Percentiles rank a stretch among this genome's conserved stretches.
phyloP scores from a whole-genome alignment of 805 yeast species.

The Debaryomyces castellii region DNA sequence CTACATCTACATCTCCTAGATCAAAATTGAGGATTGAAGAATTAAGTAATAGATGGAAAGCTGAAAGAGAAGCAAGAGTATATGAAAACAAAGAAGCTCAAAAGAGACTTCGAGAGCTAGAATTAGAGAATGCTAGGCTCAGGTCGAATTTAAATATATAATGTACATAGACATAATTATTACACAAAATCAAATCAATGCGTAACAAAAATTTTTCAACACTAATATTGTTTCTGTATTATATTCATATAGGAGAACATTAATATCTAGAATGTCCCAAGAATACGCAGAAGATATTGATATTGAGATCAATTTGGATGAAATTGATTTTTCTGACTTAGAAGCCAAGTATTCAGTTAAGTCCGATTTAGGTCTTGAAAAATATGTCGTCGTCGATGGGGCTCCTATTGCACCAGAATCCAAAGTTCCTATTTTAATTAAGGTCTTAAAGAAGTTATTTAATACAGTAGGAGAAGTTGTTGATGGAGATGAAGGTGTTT shows the following conservation, averaged over 20 bases:
- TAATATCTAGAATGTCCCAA: slow-evolving; percentile 14
- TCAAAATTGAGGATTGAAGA: slow-evolving; percentile 57
- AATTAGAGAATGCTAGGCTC: slow-evolving; percentile 50
- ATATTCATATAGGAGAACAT: not conserved
- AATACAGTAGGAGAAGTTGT: slow-evolving; percentile 72
- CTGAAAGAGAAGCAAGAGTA: slow-evolving; percentile 68
- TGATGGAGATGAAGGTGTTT: slow-evolving; percentile 60
- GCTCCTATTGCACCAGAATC: slow-evolving; percentile 93
- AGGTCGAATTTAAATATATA: slow-evolving; percentile 4
- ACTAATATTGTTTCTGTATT: not conserved
- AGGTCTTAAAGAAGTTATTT: slow-evolving; percentile 82
- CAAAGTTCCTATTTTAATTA: slow-evolving; percentile 78
- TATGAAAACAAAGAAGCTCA: slow-evolving; percentile 59
- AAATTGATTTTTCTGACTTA: slow-evolving; percentile 79
- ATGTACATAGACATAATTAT: slow-evolving; percentile 1
- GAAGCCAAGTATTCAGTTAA: slow-evolving; percentile 69
- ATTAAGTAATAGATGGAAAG: slow-evolving; percentile 62
- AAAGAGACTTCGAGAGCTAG: slow-evolving; percentile 51
- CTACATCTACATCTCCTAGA: slow-evolving; percentile 25
- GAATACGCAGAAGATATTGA: slow-evolving; percentile 33
- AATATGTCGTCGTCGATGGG: slow-evolving; percentile 86
- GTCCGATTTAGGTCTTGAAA: slow-evolving; percentile 63
- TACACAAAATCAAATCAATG: slow-evolving; percentile 7
- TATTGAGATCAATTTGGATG: slow-evolving; percentile 41
- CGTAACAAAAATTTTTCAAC: slow-evolving; percentile 15